Percentiles rank a stretch among this genome's conserved stretches.
Conservation (phyloP, 2,329 filamentous ascomycete genomes). For the Cadophora gregata region DNA sequence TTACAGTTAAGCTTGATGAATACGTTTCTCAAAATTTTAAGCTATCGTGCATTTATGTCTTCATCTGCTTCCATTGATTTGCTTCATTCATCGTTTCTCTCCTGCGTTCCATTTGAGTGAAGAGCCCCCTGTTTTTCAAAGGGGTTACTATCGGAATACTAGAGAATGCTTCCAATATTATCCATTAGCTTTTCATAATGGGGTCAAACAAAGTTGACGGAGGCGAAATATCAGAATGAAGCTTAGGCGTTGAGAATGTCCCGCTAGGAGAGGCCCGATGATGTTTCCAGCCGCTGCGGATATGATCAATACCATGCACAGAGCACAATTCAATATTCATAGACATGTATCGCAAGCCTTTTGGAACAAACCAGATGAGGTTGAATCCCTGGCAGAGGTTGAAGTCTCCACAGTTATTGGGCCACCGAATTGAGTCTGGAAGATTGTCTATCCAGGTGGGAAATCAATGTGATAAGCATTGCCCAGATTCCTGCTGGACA, state of each 20-base stretch:
- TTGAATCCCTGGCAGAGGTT: slow-evolving; percentile 52
- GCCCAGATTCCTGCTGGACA: slow-evolving; percentile 46
- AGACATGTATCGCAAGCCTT: slow-evolving; percentile 49
- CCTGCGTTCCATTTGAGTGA: background rate
- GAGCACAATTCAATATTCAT: slow-evolving; percentile 51
- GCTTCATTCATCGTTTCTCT: background rate
- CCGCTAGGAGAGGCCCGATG: slow-evolving; percentile 49
- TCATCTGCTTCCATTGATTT: background rate
- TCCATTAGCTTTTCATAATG: background rate
- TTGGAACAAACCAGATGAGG: slow-evolving; percentile 52
- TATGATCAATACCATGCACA: slow-evolving; percentile 53
- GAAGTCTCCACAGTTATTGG: slow-evolving; percentile 49
- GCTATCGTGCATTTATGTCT: background rate
- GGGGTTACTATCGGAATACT: background rate
- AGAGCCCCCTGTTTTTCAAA: background rate
- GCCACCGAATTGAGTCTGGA: slow-evolving; percentile 49
- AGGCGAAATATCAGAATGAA: slow-evolving; percentile 48
- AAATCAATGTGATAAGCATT: slow-evolving; percentile 46
- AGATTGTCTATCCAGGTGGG: slow-evolving; percentile 48
- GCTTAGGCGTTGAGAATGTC: slow-evolving; percentile 50
- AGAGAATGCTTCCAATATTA: background rate
- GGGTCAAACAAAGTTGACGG: slow-evolving; percentile 16
- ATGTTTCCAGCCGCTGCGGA: slow-evolving; percentile 54
- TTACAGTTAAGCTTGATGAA: background rate
- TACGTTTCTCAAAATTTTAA: background rate